Evolutionary conservation across 2,329 filamentous ascomycete species (phyloP), one percentile per base, ranked within the genome.

Genomic region (Fonsecaea erecta): DNA sequence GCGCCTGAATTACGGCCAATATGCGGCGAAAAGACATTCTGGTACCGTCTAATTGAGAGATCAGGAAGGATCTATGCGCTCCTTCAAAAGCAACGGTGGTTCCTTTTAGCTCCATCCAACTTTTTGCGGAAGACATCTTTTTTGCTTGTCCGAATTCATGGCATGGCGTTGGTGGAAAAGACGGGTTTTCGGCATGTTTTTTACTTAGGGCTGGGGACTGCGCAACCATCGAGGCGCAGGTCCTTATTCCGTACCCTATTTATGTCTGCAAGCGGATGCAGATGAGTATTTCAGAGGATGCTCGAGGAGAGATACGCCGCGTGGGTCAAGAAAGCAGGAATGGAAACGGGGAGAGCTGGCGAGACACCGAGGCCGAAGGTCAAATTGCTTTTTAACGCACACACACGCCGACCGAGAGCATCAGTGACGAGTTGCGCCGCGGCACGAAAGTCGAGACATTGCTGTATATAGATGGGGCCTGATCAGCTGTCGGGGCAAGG

Each of bases 91-190:
- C 40, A 24, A 48, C 1, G 43, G 43, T 24, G n/a, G 43, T 9
- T 43, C 43, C 18, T 48, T n/a, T 48, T 14, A 48, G 43, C 43
- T 48, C 12, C 43, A 40, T 48, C 43, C 5, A 21, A 48, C n/a
- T 48, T 48, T 16, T 48, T 48, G 43, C 24, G 43, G 43, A 48
- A 24, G 43, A 48, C 40, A 48, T 24, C 26, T 24, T 21, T 61
- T 43, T 18, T 37, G 21, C 34, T n/a, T n/a, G n/a, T 4, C 30
- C 35, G 14, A 21, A 40, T 54, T 43, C n/a, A n/a, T 61, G 58
- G 58, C 58, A 24, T 46, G 58, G 58, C 58, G 58, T 61, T 61
- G 53, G 53, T 40, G 53, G 30, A 21, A 53, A 12, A 21, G 46
- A 43, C 21, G 9, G 43, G 32, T 14, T 52, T 28, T 52, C 37